A percentile compares a stretch with the other conserved stretches of the same genome.
Conservation (phyloP, 2,329 filamentous ascomycete genomes). For the Plenodomus tracheiphilus region DNA sequence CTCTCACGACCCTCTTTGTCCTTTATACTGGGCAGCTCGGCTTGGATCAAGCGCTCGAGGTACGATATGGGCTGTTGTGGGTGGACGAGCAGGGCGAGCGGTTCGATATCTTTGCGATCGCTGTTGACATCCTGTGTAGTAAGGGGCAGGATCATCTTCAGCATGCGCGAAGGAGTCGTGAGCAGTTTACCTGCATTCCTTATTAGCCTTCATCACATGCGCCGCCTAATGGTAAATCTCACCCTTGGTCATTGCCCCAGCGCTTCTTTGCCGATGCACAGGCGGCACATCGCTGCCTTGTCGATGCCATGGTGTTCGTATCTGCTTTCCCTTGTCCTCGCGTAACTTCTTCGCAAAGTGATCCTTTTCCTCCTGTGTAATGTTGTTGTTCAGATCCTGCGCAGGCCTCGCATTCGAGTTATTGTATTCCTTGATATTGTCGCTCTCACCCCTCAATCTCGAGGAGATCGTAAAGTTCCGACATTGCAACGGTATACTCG, state of each 20-base stretch:
- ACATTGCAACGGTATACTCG: background rate
- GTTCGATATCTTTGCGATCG: slow-evolving; percentile 74
- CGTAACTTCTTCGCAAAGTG: slow-evolving; percentile 50
- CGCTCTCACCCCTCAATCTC: slow-evolving; percentile 11
- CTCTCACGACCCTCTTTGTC: slow-evolving; percentile 66
- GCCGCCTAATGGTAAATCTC: slow-evolving; percentile 1
- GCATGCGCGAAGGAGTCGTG: slow-evolving; percentile 76
- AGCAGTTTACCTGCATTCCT: slow-evolving; percentile 67
- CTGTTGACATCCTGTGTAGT: slow-evolving; percentile 62
- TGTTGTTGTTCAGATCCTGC: slow-evolving; percentile 47
- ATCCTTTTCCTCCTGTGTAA: slow-evolving; percentile 51
- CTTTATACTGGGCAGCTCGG: slow-evolving; percentile 74
- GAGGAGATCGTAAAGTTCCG: slow-evolving; percentile 12
- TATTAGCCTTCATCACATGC: slow-evolving; percentile 7
- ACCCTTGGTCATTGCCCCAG: slow-evolving; percentile 69
- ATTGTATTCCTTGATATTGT: slow-evolving; percentile 25
- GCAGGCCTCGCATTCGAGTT: slow-evolving; percentile 44
- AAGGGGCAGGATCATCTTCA: slow-evolving; percentile 80
- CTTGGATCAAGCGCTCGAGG: slow-evolving; percentile 84
- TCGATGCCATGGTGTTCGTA: slow-evolving; percentile 67
- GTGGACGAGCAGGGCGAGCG: slow-evolving; percentile 81
- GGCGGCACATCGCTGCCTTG: slow-evolving; percentile 64
- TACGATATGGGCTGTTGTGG: slow-evolving; percentile 91
- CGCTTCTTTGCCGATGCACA: slow-evolving; percentile 54
- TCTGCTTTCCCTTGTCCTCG: slow-evolving; percentile 59